Percentiles rank a stretch among this genome's conserved stretches.
These are phyloP conservation scores for Colletotrichum scovillei DNA, from an alignment of 2,329 filamentous ascomycete species.

Conservation along the genomic window DNA sequence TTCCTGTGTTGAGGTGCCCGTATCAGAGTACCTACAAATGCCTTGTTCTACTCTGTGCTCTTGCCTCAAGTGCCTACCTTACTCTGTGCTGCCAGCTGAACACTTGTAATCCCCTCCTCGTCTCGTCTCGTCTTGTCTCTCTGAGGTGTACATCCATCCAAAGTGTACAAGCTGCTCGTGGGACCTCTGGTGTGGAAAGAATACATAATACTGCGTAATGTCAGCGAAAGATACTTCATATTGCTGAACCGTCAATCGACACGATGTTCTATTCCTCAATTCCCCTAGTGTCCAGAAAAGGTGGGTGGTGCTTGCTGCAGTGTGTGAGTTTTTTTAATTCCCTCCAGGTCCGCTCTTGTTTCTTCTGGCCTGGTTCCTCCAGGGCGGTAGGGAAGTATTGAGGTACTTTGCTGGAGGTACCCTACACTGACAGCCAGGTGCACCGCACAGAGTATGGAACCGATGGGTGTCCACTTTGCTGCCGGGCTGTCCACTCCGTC, in stretches of 20 bases:
- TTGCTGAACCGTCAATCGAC: not conserved
- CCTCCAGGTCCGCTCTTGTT: not conserved
- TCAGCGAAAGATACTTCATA: too few relatives aligned
- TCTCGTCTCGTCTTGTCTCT: not conserved
- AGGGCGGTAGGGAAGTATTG: not conserved
- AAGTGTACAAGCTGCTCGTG: not conserved
- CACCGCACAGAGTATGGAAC: not conserved
- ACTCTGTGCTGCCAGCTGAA: not conserved
- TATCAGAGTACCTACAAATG: too few relatives aligned
- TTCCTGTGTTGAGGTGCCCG: too few relatives aligned
- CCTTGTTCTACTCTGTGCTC: too few relatives aligned
- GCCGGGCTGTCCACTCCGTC: not conserved
- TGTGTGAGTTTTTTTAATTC: not conserved
- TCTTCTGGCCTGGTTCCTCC: not conserved
- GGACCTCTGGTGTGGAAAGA: not conserved
- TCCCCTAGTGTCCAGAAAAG: not conserved
- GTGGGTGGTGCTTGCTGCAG: slow-evolving; percentile 2
- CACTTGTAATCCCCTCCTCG: not conserved
- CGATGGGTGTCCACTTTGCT: not conserved
- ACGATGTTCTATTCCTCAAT: not conserved
- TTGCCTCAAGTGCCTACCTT: not conserved
- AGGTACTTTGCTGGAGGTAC: not conserved
- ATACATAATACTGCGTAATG: too few relatives aligned
- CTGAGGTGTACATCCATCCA: too few relatives aligned
- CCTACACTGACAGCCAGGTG: not conserved